A percentile compares a stretch with the other conserved stretches of the same genome.
phyloP scores from a whole-genome alignment of 257 asterid species.

The Solanum virginianum region DNA sequence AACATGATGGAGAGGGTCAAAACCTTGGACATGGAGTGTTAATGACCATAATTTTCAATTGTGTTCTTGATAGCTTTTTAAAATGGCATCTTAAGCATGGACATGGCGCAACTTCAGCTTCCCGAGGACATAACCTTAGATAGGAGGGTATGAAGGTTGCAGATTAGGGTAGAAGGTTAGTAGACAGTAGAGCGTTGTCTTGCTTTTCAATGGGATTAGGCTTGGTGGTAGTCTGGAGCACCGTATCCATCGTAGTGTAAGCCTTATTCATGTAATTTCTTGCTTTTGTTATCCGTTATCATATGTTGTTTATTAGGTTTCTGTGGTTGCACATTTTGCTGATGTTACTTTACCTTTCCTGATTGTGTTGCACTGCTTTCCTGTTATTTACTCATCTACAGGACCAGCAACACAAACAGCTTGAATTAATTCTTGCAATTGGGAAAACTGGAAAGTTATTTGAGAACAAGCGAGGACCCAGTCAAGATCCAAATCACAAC shows the following conservation, averaged over 20 bases:
- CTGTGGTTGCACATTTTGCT: neutral
- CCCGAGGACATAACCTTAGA: neutral
- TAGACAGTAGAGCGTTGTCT: neutral
- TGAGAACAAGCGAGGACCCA: slow-evolving; percentile 12
- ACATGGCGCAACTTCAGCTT: neutral
- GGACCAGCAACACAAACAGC: slow-evolving; percentile 85
- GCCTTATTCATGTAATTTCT: neutral
- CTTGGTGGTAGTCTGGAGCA: neutral
- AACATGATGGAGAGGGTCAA: neutral
- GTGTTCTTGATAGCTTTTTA: neutral
- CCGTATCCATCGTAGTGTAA: neutral
- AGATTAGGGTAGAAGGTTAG: neutral
- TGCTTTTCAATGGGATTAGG: neutral
- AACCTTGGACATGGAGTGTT: neutral
- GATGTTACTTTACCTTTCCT: neutral
- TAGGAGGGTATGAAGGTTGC: neutral
- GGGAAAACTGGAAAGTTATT: slow-evolving; percentile 27
- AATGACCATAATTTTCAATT: neutral
- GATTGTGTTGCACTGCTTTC: neutral
- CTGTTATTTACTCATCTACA: slow-evolving; percentile 6
- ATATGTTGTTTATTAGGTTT: neutral
- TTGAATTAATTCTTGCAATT: slow-evolving; percentile 54
- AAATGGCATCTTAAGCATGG: neutral
- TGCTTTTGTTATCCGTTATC: neutral
- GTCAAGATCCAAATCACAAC: neutral